Evolutionary conservation across 768 basidiomycete genomes (phyloP), one percentile per base, ranked within the genome.

Genomic region (Amanita muscaria): DNA sequence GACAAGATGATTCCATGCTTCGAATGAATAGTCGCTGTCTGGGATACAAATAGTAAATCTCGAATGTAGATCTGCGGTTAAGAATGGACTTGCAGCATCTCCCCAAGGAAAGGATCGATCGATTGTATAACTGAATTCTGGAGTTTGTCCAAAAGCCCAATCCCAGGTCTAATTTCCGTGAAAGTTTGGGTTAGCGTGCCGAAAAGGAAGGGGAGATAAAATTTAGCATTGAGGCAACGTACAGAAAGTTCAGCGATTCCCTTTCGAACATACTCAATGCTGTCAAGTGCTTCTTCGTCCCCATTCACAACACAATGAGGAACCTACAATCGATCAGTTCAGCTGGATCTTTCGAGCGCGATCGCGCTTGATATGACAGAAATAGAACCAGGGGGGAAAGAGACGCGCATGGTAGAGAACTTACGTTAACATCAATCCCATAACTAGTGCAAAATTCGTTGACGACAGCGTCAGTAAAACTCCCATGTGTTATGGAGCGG

Each of bases 131-230:
- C 79, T 83, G 59, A 99, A 98, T 57, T 94, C 87, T 32, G 93
- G 92, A 0, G 93, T 94, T 57, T 93, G 88, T 0, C 93, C 94
- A 55, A 80, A 96, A 11, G 75, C 68, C 91, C 93, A 98, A 16
- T 88, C 75, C 96, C 96, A 97, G 25, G 74, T 81, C 92, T 93
- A 53, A 10, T 42, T 19, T 18, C 48, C 14, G 16, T 42, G 14
- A 34, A 40, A 42, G 29, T 30, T 41, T 31, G n/a, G 8, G 40
- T 42, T 15, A 42, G 35, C 24, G 5, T 18, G 21, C 32, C n/a
- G 24, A 24, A 16, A 33, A 37, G 11, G 14, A 46, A 18, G 23
- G 12, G 27, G 27, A 42, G 16, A 11, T 19, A 15, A 31, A 29
- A 1, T 32, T 15, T 14, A 11, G 11, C 5, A 6, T 4, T 19